These are phyloP conservation scores for Rhizophagus sp. DNA, from an alignment of 192 early-diverging fungal species.

Conservation along the genomic window DNA sequence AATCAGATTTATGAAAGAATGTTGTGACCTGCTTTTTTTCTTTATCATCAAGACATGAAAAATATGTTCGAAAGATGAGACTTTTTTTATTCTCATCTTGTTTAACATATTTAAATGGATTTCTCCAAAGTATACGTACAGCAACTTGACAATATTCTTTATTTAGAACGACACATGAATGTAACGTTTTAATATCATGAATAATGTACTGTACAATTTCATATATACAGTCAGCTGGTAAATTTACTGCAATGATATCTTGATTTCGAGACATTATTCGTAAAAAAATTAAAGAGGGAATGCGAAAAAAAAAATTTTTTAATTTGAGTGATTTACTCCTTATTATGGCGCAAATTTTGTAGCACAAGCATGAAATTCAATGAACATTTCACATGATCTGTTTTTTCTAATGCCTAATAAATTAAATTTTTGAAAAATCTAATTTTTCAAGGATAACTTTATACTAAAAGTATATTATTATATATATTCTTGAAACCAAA, in stretches of 20 bases:
- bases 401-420: too few relatives aligned
- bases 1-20: neutral
- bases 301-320: too few relatives aligned
- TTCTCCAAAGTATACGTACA: neutral
- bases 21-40: neutral
- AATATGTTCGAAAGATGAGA: neutral
- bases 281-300: too few relatives aligned
- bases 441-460: too few relatives aligned
- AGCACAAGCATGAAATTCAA: too few relatives aligned
- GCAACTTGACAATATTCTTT: neutral
- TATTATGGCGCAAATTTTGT: too few relatives aligned
- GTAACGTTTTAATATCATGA: neutral
- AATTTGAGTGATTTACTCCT: too few relatives aligned
- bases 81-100: neutral
- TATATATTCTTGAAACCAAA: too few relatives aligned
- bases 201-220: neutral
- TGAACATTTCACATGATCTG: too few relatives aligned
- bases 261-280: neutral
- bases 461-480: too few relatives aligned
- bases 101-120: neutral
- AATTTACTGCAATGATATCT: neutral
- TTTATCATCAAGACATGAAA: neutral
- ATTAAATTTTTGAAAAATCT: too few relatives aligned
- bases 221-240: conserved; percentile 6
- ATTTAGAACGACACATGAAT: neutral